These are phyloP conservation scores for Calonectria multiphialidica DNA, from an alignment of 2,329 filamentous ascomycete species.

Conservation along the genomic window DNA sequence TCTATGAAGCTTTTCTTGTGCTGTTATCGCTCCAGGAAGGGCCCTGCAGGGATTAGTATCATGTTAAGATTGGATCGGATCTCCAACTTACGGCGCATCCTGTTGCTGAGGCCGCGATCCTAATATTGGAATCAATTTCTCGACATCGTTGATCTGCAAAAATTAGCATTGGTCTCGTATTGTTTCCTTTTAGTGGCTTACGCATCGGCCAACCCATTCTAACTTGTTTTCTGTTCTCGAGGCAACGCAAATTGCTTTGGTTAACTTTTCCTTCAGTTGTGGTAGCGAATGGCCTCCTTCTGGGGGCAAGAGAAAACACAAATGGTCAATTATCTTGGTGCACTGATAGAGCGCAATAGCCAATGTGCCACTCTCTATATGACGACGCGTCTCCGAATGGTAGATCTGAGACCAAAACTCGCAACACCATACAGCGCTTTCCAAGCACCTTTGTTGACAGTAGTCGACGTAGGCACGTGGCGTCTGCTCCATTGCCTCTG, in stretches of 20 bases:
- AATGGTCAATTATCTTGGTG: conserved; percentile 32
- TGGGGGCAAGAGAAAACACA: conserved; percentile 17
- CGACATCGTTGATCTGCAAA: conserved; percentile 24
- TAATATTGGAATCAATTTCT: conserved; percentile 26
- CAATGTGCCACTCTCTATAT: conserved; percentile 18
- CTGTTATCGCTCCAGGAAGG: background rate
- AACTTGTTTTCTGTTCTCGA: background rate
- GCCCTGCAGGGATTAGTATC: background rate
- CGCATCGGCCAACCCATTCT: conserved; percentile 26
- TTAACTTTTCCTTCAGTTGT: conserved; percentile 22
- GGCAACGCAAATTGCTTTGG: conserved; percentile 16
- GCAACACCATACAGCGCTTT: conserved; percentile 15
- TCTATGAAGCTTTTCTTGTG: conserved; percentile 31
- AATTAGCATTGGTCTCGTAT: too few species aligned
- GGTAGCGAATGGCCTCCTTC: conserved; percentile 23
- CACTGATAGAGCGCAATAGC: conserved; percentile 30
- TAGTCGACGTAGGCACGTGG: conserved; percentile 31
- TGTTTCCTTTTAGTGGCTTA: background rate
- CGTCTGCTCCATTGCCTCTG: conserved; percentile 25
- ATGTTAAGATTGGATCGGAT: accelerated
- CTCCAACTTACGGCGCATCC: conserved; percentile 18
- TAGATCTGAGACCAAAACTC: conserved; percentile 32
- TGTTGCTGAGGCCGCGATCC: background rate
- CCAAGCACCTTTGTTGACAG: conserved; percentile 31
- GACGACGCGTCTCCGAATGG: conserved; percentile 28